Base-by-base conservation (phyloP, 176 grass and related monocot species). In the Aegilops speltoides region DNA sequence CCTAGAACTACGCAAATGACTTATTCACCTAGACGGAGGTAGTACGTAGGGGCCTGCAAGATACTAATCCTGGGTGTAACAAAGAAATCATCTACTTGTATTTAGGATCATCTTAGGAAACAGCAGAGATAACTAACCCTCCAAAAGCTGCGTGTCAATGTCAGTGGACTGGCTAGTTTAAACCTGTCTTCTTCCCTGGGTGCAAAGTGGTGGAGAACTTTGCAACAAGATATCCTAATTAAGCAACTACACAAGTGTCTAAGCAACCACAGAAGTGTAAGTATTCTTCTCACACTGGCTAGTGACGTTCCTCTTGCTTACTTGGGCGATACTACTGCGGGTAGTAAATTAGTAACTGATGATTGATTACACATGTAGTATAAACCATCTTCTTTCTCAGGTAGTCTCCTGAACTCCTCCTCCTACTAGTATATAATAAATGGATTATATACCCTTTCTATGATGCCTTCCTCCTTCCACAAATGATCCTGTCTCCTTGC, bases 401-500 rank as follows among this genome's bases (percentile, higher is more conserved):
- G 68, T 84, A 75, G 43, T 46, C 12, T 46, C 43, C 14, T 80
- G 43, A 60, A 41, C 66, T n/a, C 41, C 7, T 24, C 5, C n/a
- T n/a, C n/a, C n/a, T n/a, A n/a, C n/a, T n/a, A n/a, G 3, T 83
- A 29, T 62, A 73, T 37, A 59, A 59, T 37, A 36, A 5, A 0
- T 59, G 16, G 2, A 73, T 83, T 71, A n/a, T 15, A 28, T 46
- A 43, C 10, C 10, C 29, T 24, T 17, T 63, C 19, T 10, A 71
- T 34, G 6, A 8, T 56, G 17, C 45, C 63, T 22, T 45, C 29
- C 64, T 86, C 61, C 73, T 43, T 83, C 65, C 38, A 45, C 89
- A 83, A 90, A 90, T 90, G 66, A 80, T 87, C 81, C 48, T 91
- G 85, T 87, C 81, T 61, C 85, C 89, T 60, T 63, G 37, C 85